Evolutionary conservation across 192 early-diverging fungal species (phyloP), one percentile per base, ranked within the genome.

Genomic region (Mortierella alpina): DNA sequence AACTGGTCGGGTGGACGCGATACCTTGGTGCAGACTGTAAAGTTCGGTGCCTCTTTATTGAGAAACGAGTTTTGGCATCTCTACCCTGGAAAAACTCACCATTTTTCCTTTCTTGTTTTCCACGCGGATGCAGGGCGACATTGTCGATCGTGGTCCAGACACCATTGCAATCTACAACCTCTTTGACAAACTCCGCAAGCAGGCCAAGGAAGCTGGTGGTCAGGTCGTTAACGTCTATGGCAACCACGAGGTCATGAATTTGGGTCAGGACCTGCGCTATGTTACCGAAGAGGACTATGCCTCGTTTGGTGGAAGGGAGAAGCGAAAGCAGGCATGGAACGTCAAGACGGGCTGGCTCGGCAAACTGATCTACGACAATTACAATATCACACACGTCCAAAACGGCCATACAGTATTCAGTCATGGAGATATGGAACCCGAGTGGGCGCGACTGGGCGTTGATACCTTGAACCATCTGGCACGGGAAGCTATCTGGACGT

Each of bases 61-160:
- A 31, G 31, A 31, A 31, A 31, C 31, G 31, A 31, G 31, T 31
- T 31, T 31, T 31, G 31, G 31, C 1, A 31, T 31, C 31, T 31
- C 31, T 31, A 2, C 11, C n/a, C 39, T 41, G 14, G 8, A 60
- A 39, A 45, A 63, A 61, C n/a, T 48, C 60, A 48, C 18, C 11
- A 15, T 23, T 14, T 39, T 23, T n/a, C 20, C 10, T 5, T 9
- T 56, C 15, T 7, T 59, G 17, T 4, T 59, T 42, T 14, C 17
- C 23, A 5, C 18, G 31, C 11, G 20, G 39, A 59, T 59, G 17
- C 65, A 90, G 87, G 92, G 92, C 8, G 93, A 95, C 75, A 86
- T 95, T 5, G 90, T 95, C 7, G 93, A 95, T 70, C 66, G 93
- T 44, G 92, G 93, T 17, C 80, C 87, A 0, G 92, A 95, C 70